Evolutionary conservation across 805 yeast species (phyloP), one percentile per base, ranked within the genome.

Genomic region (Maudiozyma barnettii): DNA sequence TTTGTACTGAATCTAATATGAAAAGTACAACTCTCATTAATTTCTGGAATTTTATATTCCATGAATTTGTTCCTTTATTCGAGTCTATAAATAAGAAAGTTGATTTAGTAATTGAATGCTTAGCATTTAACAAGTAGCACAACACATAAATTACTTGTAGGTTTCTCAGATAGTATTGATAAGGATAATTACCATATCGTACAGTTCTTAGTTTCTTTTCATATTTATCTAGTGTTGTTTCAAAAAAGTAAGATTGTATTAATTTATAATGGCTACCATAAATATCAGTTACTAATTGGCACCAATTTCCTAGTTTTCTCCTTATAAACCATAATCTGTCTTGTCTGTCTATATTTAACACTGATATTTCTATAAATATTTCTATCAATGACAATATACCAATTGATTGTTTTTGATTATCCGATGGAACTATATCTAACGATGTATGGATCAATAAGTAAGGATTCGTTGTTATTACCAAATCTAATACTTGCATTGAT

Each of bases 271-370:
- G 29, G 12, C 36, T 38, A 6, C 59, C 60, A 44, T 54, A 50
- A 13, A 56, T 43, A 16, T 45, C 39, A 14, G 41, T 38, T 26
- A 42, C 18, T 9, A 54, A 30, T 19, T 51, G 44, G 41, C 61
- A 58, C 65, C 65, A 60, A 20, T 39, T 36, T 10, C 58, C 58
- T n/a, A 61, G 9, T 38, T 55, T 63, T 41, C 45, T 51, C 39
- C 62, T 50, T 18, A 63, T 20, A n/a, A 54, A 50, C 66, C 65
- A 63, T 39, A 56, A 23, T 18, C 64, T 50, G 26, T 54, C 53
- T 3, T 45, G 41, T 3, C 26, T 26, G 12, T 50, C 46, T 43
- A 49, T 54, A 42, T 60, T 52, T 1, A 49, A 31, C 10, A 47
- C 39, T 1, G 57, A 46, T 13, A 61, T 49, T 6, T 51, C 48